These are phyloP conservation scores for Ustilago curta DNA, from an alignment of 1,284 basidiomycete species.

Conservation along the genomic window DNA sequence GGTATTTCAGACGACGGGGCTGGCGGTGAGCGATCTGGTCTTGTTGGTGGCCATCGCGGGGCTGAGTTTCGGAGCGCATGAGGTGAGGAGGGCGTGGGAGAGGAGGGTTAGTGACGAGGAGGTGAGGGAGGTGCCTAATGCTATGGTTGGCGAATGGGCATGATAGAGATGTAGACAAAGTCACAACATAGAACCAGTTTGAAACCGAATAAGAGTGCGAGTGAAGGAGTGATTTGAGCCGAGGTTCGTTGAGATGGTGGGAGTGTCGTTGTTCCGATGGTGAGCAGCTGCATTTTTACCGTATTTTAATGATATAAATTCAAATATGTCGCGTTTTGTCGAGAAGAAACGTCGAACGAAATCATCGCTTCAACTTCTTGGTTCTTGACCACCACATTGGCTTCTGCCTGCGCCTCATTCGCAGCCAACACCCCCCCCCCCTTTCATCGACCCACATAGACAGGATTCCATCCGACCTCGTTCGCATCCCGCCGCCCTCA, in stretches of 20 bases:
- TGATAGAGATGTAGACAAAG: slow-evolving; percentile 1
- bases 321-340: too few species aligned
- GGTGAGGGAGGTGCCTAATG: slow-evolving; percentile 9
- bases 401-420: not conserved
- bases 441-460: not conserved
- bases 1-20: slow-evolving; percentile 90
- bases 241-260: slow-evolving; percentile 3
- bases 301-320: too few species aligned
- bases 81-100: slow-evolving; percentile 83
- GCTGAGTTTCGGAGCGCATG: slow-evolving; percentile 80
- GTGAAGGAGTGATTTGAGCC: not conserved
- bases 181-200: not conserved
- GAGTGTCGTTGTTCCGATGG: not conserved
- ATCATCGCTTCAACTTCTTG: not conserved
- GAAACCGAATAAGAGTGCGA: not conserved
- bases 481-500: not conserved
- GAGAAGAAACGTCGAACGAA: slow-evolving; percentile 7
- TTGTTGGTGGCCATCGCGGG: slow-evolving; percentile 80
- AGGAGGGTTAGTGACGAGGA: slow-evolving; percentile 27
- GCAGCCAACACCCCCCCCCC: not conserved
- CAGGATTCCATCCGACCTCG: too few species aligned
- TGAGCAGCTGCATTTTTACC: too few species aligned
- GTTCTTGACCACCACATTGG: not conserved
- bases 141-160: slow-evolving; percentile 21
- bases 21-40: slow-evolving; percentile 78